phyloP scores from a whole-genome alignment of 345 rosid genomes.

The Physaria fendleri region DNA sequence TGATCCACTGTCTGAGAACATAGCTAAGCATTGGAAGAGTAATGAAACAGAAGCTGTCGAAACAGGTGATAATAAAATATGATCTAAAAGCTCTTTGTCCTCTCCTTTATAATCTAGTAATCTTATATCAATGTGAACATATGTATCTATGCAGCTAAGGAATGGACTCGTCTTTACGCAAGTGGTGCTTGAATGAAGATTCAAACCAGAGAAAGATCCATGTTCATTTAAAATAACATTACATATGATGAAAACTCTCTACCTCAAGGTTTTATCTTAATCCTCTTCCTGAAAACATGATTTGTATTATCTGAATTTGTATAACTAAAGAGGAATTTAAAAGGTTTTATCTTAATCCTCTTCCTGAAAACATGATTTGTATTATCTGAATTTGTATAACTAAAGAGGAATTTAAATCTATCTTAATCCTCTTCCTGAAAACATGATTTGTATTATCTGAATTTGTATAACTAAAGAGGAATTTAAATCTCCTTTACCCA shows the following conservation, averaged over 20 bases:
- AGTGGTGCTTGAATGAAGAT: conserved; percentile 60
- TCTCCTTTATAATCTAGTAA: background rate
- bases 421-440: too few species aligned
- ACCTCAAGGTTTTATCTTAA: conserved; percentile 24
- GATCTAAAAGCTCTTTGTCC: background rate
- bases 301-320: too few species aligned
- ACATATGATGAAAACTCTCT: conserved; percentile 30
- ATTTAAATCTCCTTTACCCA: conserved; percentile 19
- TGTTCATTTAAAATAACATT: conserved; percentile 30
- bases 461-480: too few species aligned
- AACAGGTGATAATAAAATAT: conserved; percentile 24
- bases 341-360: too few species aligned
- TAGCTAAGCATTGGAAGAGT: conserved; percentile 97
- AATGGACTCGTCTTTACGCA: conserved; percentile 95
- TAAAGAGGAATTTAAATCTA: too few species aligned
- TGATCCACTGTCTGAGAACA: conserved; percentile 97
- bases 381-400: conserved; percentile 23
- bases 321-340: too few species aligned
- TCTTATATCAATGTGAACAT: conserved; percentile 2
- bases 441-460: too few species aligned
- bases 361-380: too few species aligned
- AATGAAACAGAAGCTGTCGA: conserved; percentile 51
- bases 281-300: conserved; percentile 4
- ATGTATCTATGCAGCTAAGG: conserved; percentile 98
- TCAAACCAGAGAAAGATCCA: conserved; percentile 17